Evolutionary conservation across 169 alveolate genomes (phyloP).

Genomic region (Ichthyophthirius multifiliis): DNA sequence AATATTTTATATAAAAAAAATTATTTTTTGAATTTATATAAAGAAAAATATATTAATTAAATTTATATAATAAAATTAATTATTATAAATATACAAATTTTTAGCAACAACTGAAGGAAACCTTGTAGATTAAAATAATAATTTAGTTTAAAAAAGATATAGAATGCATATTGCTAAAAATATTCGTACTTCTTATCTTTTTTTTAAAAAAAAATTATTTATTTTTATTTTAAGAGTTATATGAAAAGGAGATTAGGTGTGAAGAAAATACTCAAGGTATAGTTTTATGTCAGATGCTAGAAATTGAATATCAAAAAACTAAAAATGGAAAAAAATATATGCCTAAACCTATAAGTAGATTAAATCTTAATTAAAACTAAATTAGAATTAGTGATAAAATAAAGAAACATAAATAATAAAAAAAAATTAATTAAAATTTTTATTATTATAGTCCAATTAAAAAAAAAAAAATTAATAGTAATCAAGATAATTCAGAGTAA

Average conservation of each 20-base stretch:
- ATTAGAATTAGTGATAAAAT: too few relatives aligned
- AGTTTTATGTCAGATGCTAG: not conserved
- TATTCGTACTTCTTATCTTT: not conserved
- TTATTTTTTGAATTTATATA: too few relatives aligned
- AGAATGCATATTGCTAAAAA: slow-evolving; percentile 2
- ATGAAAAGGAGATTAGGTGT: not conserved
- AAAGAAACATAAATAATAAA: too few relatives aligned
- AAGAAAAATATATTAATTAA: too few relatives aligned
- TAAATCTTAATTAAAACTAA: too few relatives aligned
- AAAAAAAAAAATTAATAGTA: too few relatives aligned
- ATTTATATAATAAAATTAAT: not conserved
- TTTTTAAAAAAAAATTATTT: not conserved
- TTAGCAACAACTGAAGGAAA: not conserved
- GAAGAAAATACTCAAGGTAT: not conserved
- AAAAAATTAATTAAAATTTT: too few relatives aligned
- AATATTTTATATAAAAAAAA: too few relatives aligned
- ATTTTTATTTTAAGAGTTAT: not conserved
- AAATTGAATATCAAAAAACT: not conserved
- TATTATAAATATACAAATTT: not conserved
- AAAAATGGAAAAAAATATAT: not conserved
- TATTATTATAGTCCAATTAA: too few relatives aligned
- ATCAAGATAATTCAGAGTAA: too few relatives aligned
- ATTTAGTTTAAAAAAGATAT: not conserved
- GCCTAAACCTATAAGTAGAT: slow-evolving; percentile 3
- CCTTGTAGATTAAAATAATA: not conserved